These are phyloP conservation scores for Saccharomycopsis capsularis DNA, from an alignment of 805 yeast species.

Conservation along the genomic window DNA sequence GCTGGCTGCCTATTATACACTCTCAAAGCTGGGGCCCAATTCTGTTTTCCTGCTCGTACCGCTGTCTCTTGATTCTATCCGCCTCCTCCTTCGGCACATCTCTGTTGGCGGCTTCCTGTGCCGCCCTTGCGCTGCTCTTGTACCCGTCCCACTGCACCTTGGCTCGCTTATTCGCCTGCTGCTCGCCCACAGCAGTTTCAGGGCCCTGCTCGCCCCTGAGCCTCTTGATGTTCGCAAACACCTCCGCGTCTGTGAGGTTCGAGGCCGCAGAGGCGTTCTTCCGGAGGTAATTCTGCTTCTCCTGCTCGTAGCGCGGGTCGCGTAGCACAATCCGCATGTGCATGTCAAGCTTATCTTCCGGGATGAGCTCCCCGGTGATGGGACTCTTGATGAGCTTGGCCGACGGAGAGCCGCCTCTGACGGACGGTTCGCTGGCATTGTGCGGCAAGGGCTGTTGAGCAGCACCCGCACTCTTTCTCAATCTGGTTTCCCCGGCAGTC, in stretches of 20 bases:
- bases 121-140: conserved; percentile 19
- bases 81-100: conserved; percentile 19
- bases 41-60: conserved; percentile 16
- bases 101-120: conserved; percentile 22
- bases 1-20: no score
- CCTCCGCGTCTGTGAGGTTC: conserved; percentile 50
- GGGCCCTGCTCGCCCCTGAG: conserved; percentile 12
- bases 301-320: conserved; percentile 73
- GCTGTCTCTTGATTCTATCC: conserved; percentile 16
- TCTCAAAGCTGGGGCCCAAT: conserved; percentile 18
- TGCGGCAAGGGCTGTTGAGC: conserved; percentile 12
- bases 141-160: conserved; percentile 26
- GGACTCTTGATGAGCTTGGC: conserved; percentile 54
- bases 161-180: conserved; percentile 7
- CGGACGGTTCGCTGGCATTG: background rate
- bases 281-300: conserved; percentile 49
- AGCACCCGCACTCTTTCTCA: conserved; percentile 25
- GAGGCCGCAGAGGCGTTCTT: conserved; percentile 43
- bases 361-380: conserved; percentile 62
- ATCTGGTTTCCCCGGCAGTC: conserved; percentile 66
- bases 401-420: conserved; percentile 26
- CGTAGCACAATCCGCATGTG: conserved; percentile 65
- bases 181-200: background rate
- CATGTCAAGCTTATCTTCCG: conserved; percentile 61
- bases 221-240: conserved; percentile 52